Evolutionary conservation across 768 basidiomycete genomes (phyloP).

Genomic region (Boletus rubescentipes): DNA sequence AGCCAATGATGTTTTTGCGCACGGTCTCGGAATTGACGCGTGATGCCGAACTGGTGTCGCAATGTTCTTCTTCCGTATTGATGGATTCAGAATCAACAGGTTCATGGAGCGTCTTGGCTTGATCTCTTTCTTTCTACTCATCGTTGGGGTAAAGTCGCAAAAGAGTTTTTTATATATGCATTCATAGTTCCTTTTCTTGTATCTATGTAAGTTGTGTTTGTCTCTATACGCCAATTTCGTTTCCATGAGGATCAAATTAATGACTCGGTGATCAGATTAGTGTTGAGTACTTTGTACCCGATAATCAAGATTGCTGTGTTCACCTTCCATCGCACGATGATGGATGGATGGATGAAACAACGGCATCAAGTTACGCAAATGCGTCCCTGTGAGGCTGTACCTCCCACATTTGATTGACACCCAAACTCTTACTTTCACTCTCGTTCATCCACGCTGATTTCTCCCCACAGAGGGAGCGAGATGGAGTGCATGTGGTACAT

Average conservation of each 20-base stretch:
- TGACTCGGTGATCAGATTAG: too few relatives aligned
- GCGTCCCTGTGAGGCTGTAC: too few relatives aligned
- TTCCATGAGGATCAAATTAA: too few relatives aligned
- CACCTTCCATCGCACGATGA: too few relatives aligned
- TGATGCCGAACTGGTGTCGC: constrained; percentile 5
- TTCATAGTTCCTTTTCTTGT: not conserved
- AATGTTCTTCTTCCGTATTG: constrained; percentile 1
- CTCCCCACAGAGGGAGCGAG: not conserved
- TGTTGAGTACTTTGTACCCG: too few relatives aligned
- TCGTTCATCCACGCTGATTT: not conserved
- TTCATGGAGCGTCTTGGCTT: constrained; percentile 20
- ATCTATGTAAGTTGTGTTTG: not conserved
- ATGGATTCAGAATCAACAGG: not conserved
- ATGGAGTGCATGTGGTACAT: constrained; percentile 8
- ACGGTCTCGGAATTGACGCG: constrained; percentile 23
- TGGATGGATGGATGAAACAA: too few relatives aligned
- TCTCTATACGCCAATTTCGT: not conserved
- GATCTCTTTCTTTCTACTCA: constrained; percentile 17
- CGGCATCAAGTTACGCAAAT: too few relatives aligned
- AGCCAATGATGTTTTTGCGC: constrained; percentile 19
- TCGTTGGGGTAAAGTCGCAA: not conserved
- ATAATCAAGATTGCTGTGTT: constrained; percentile 5
- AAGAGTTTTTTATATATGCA: not conserved
- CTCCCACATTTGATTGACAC: not conserved
- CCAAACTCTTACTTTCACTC: not conserved